phyloP scores from a whole-genome alignment of 768 basidiomycete genomes.

The Termitomyces bulborhizus region DNA sequence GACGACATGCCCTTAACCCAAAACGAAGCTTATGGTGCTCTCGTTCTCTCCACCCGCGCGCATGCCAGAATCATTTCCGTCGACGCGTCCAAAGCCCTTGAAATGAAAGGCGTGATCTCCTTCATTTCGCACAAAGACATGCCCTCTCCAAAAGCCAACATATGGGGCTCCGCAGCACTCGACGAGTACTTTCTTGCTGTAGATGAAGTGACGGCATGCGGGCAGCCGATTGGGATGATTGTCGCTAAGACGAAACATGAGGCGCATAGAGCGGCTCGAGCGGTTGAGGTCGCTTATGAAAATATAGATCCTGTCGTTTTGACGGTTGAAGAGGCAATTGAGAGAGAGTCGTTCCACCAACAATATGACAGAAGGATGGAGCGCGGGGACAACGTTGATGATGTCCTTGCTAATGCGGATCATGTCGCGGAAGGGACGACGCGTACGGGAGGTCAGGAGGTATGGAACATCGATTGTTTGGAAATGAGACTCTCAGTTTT shows the following conservation, averaged over 20 bases:
- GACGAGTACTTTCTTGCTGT: constrained; percentile 13
- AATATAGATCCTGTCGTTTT: constrained; percentile 7
- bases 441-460: constrained; percentile 13
- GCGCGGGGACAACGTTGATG: constrained; percentile 8
- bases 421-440: constrained; percentile 9
- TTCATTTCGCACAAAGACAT: constrained; percentile 10
- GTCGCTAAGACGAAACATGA: constrained; percentile 10
- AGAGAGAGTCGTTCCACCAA: constrained; percentile 5
- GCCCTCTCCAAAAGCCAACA: constrained; percentile 11
- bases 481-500: not conserved
- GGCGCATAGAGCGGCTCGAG: constrained; percentile 10
- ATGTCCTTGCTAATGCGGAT: constrained; percentile 1
- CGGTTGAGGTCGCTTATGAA: constrained; percentile 10
- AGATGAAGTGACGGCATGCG: constrained; percentile 8
- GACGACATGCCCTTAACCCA: constrained; percentile 10
- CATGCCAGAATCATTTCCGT: constrained; percentile 13
- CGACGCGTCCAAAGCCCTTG: constrained; percentile 8
- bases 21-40: constrained; percentile 10
- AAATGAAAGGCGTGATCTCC: constrained; percentile 7
- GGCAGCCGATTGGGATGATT: constrained; percentile 12
- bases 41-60: constrained; percentile 9
- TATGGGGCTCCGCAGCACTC: constrained; percentile 10
- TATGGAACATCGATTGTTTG: not conserved
- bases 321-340: constrained; percentile 14
- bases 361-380: constrained; percentile 11